phyloP scores from a whole-genome alignment of 768 basidiomycete species.

The Neoboletus magnificus region DNA sequence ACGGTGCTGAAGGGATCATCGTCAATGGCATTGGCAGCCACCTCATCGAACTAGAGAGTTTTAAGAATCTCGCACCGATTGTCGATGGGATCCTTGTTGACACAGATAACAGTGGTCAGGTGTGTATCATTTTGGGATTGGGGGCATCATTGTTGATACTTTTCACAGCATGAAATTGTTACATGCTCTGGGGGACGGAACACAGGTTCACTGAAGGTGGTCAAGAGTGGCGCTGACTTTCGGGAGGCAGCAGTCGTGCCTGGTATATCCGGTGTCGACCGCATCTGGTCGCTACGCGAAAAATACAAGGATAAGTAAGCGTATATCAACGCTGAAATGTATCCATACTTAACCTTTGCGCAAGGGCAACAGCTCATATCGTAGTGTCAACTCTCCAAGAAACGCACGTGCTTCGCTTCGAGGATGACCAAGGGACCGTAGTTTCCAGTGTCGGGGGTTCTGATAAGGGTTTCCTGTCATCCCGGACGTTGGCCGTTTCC shows the following conservation, averaged over 20 bases:
- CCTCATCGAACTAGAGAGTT: constrained; percentile 59
- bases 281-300: constrained; percentile 59
- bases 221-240: constrained; percentile 82
- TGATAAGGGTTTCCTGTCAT: constrained; percentile 47
- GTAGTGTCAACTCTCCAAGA: constrained; percentile 57
- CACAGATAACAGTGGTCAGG: constrained; percentile 67
- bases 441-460: constrained; percentile 33
- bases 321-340: not conserved
- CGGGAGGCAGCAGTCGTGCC: constrained; percentile 57
- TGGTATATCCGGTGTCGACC: constrained; percentile 53
- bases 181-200: constrained; percentile 82
- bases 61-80: constrained; percentile 80
- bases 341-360: not conserved
- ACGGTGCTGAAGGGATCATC: constrained; percentile 41
- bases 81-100: constrained; percentile 77
- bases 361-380: constrained; percentile 53
- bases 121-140: constrained; percentile 26
- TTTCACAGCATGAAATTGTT: constrained; percentile 65
- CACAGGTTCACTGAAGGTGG: constrained; percentile 70
- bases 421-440: constrained; percentile 18
- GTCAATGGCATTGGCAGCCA: constrained; percentile 53
- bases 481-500: constrained; percentile 61
- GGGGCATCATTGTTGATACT: not conserved
- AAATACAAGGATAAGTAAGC: constrained; percentile 50
- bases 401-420: constrained; percentile 54